These are phyloP conservation scores for Ophiosphaerella herpotricha DNA, from an alignment of 2,329 filamentous ascomycete genomes.

Conservation along the genomic window DNA sequence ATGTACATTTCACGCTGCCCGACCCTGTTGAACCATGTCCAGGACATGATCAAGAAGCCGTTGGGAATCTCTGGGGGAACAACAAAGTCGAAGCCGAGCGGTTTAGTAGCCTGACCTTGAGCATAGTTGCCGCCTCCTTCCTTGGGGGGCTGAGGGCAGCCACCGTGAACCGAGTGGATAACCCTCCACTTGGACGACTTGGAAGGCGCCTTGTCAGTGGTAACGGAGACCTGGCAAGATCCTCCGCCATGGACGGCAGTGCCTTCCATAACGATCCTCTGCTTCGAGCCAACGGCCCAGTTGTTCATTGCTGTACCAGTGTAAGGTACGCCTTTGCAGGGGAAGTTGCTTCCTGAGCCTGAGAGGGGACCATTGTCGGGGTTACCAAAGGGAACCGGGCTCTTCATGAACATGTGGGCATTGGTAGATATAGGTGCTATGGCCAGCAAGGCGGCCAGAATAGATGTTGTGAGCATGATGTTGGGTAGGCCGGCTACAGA, in stretches of 20 bases:
- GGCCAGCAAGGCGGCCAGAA: conserved; percentile 31
- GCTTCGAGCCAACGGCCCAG: conserved; percentile 65
- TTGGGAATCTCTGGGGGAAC: conserved; percentile 74
- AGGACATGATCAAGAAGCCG: conserved; percentile 78
- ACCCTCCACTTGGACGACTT: conserved; percentile 77
- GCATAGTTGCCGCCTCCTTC: conserved; percentile 10
- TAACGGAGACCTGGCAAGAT: conserved; percentile 84
- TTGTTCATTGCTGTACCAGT: conserved; percentile 60
- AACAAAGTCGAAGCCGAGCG: conserved; percentile 64
- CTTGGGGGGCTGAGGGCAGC: conserved; percentile 69
- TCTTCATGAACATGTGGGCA: conserved; percentile 76
- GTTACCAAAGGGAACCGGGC: conserved; percentile 67
- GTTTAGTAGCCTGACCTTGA: conserved; percentile 46
- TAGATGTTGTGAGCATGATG: conserved; percentile 13
- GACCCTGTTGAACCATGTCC: conserved; percentile 89
- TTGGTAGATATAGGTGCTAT: conserved; percentile 60
- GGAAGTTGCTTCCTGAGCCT: conserved; percentile 68
- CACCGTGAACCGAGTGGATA: conserved; percentile 84
- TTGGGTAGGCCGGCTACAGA: conserved; percentile 11
- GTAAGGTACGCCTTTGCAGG: conserved; percentile 67
- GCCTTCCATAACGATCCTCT: conserved; percentile 69
- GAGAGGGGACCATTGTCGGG: conserved; percentile 66
- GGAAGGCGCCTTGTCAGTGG: conserved; percentile 72
- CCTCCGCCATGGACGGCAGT: conserved; percentile 84
- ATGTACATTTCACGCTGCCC: conserved; percentile 96